Conservation (phyloP, 2,329 filamentous ascomycete species). For the Aspergillus unguis region DNA sequence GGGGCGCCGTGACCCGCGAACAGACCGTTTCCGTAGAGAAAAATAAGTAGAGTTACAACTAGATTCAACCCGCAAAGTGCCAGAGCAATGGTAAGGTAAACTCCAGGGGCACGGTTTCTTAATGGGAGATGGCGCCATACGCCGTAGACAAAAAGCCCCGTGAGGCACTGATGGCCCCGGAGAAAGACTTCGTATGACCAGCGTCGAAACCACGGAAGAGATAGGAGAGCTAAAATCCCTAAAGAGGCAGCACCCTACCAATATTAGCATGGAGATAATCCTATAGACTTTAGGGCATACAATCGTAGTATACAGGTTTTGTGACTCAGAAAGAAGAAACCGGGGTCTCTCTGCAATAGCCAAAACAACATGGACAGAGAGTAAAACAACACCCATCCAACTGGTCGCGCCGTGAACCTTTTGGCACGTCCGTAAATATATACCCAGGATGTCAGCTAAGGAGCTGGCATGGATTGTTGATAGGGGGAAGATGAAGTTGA, state of each 20-base stretch:
- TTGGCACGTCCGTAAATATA: conserved; percentile 14
- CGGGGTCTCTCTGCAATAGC: no score
- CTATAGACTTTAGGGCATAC: neutral
- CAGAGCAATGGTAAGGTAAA: neutral
- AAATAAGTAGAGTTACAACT: neutral
- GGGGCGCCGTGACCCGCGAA: conserved; percentile 19
- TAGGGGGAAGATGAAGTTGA: conserved; percentile 24
- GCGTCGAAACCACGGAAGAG: neutral
- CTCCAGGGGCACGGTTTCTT: neutral
- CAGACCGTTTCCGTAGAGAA: neutral
- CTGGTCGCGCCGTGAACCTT: conserved; percentile 21
- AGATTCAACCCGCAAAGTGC: neutral
- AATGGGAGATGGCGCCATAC: neutral
- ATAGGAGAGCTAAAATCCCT: neutral
- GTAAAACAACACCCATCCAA: conserved; percentile 19
- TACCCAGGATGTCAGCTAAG: conserved; percentile 19
- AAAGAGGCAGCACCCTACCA: neutral
- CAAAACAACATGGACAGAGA: conserved; percentile 18
- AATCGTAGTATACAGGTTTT: neutral
- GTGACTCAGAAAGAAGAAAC: no score
- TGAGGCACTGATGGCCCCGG: neutral
- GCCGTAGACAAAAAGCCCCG: neutral
- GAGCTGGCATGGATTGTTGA: conserved; percentile 17
- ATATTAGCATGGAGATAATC: neutral
- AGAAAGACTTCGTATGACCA: neutral